Conservation (phyloP, 2,329 filamentous ascomycete genomes). For the Ophiostoma montium region DNA sequence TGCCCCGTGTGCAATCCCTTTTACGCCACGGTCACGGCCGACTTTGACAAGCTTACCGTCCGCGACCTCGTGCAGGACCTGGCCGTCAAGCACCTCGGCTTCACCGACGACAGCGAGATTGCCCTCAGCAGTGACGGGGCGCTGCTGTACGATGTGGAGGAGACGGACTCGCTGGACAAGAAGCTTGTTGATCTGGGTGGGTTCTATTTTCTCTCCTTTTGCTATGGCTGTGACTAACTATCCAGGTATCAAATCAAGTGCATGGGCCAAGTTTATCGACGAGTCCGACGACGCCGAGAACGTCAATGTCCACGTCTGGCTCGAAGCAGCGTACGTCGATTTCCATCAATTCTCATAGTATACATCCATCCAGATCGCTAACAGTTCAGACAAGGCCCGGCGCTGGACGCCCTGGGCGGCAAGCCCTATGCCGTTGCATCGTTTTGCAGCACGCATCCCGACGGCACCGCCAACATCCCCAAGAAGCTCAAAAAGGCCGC, state of each 20-base stretch:
- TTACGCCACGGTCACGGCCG: conserved; percentile 47
- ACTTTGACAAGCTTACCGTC: conserved; percentile 59
- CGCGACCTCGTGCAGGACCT: conserved; percentile 66
- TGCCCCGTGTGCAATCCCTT: conserved; percentile 74
- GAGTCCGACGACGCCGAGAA: conserved; percentile 66
- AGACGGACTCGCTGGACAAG: conserved; percentile 73
- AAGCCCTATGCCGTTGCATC: conserved; percentile 39
- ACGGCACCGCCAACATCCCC: conserved; percentile 13
- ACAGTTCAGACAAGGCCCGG: conserved; percentile 21
- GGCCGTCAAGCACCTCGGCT: conserved; percentile 56
- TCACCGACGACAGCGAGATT: conserved; percentile 58
- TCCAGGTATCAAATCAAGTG: conserved; percentile 52
- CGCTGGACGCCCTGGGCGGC: conserved; percentile 22
- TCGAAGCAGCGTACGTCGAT: conserved; percentile 39
- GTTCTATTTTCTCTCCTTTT: conserved; percentile 13
- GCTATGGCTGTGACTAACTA: too few relatives aligned
- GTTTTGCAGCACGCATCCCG: conserved; percentile 15
- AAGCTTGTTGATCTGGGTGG: conserved; percentile 62
- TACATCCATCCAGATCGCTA: too few relatives aligned
- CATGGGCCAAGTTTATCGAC: conserved; percentile 74
- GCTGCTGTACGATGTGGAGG: conserved; percentile 78
- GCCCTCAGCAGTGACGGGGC: conserved; percentile 60
- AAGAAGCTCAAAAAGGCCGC: conserved; percentile 15
- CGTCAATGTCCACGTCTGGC: conserved; percentile 50
- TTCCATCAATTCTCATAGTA: too few relatives aligned